A percentile compares a stretch with the other conserved stretches of the same genome.
These are phyloP conservation scores for Erucastrum elatum DNA, from an alignment of 345 rosid species.

Conservation along the genomic window DNA sequence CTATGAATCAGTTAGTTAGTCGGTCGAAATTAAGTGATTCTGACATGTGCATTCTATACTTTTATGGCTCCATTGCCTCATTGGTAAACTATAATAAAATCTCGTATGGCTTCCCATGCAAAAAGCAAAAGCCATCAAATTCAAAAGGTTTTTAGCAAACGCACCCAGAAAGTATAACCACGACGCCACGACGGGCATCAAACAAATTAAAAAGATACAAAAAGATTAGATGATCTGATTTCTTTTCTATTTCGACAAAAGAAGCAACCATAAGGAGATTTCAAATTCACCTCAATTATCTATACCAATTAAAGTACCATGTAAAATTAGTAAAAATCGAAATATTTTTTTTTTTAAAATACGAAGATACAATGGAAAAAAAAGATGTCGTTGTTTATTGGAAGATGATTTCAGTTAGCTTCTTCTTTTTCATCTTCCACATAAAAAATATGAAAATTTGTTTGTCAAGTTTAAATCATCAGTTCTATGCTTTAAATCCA, in stretches of 20 bases:
- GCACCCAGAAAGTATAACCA: background rate
- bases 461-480: no score
- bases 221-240: background rate
- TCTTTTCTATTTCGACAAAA: background rate
- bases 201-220: background rate
- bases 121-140: background rate
- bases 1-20: background rate
- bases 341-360: no score
- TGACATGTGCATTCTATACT: background rate
- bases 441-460: no score
- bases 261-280: background rate
- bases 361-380: no score
- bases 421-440: no score
- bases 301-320: no score
- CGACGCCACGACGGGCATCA: background rate
- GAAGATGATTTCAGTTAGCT: no score
- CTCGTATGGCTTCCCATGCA: constrained; percentile 3
- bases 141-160: constrained; percentile 9
- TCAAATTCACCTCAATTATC: no score
- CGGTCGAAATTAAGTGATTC: background rate
- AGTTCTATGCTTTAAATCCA: no score
- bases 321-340: no score
- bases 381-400: no score
- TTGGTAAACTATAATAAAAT: constrained; percentile 17
- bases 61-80: constrained; percentile 9